Evolutionary conservation across 768 basidiomycete genomes (phyloP), one percentile per base, ranked within the genome.

Genomic region (Holtermannia corniformis): DNA sequence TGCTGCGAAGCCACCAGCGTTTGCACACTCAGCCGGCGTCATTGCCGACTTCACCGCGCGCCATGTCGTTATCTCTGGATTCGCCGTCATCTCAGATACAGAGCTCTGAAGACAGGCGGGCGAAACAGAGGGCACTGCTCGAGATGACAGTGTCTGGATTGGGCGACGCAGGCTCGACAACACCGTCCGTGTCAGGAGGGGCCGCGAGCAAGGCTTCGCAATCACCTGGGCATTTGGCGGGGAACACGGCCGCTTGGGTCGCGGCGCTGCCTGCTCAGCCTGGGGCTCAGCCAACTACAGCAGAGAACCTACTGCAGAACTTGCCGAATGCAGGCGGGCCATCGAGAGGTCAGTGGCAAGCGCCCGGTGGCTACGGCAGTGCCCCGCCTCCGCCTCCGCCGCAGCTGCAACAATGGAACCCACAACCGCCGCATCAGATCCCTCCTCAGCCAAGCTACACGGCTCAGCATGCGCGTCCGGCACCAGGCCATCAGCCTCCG

Each of bases 71-170:
- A n/a, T n/a, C 52, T 5, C 58, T 49, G 41, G 44, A 59, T 14
- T 45, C 40, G 10, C 23, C 43, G 7, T 44, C 43, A 44, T 22
- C n/a, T 22, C 43, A 10, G 11, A 11, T 7, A 11, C 25, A n/a
- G 46, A 32, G 1, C 23, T 48, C 4, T 50, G 49, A 58, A 14
- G 57, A 61, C 27, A 48, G 60, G 22, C 32, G 46, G 24, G 49
- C 49, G 12, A 68, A 57, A 46, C 63, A 64, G 44, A 44, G 60
- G 10, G 60, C 62, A n/a, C 23, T 68, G 16, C 49, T 68, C 14
- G 65, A 67, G 24, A 56, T 58, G 58, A 64, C 59, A 5, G 43
- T 60, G 4, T 59, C 61, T 27, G 61, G 60, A 1, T 37, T 37
- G 32, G 10, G 10, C 10, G 10, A 7, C 16, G 7, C 16, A 37